phyloP scores from a whole-genome alignment of 2,329 filamentous ascomycete species.

The Colletotrichum sp. region DNA sequence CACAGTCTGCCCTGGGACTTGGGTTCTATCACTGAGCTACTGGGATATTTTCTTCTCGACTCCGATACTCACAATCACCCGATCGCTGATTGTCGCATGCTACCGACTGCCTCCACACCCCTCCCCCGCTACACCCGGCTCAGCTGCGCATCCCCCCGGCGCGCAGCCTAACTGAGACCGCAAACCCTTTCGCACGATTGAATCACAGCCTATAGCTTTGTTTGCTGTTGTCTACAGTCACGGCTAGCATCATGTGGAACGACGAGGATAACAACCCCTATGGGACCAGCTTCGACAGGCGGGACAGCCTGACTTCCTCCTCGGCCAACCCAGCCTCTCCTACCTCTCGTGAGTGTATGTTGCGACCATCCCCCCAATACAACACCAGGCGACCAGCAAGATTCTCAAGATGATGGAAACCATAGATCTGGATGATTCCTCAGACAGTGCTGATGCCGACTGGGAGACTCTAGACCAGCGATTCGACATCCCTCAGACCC shows the following conservation, averaged over 20 bases:
- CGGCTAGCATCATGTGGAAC: constrained; percentile 80
- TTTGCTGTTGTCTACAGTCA: neutral
- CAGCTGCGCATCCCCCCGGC: constrained; percentile 15
- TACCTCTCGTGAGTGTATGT: constrained; percentile 50
- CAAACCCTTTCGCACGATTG: constrained; percentile 8
- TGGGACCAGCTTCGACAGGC: constrained; percentile 85
- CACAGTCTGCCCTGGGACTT: neutral
- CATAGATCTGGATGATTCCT: constrained; percentile 38
- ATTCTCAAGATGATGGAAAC: constrained; percentile 40
- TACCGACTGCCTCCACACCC: constrained; percentile 3
- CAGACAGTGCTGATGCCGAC: constrained; percentile 46
- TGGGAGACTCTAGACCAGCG: constrained; percentile 56
- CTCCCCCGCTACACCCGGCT: constrained; percentile 20
- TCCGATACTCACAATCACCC: neutral
- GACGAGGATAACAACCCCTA: constrained; percentile 99
- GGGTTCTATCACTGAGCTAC: neutral
- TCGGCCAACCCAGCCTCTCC: constrained; percentile 70
- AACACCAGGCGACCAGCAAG: neutral
- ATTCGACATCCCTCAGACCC: constrained; percentile 74
- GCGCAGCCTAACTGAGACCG: constrained; percentile 17
- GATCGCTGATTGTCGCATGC: constrained; percentile 3
- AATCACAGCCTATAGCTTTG: constrained; percentile 1
- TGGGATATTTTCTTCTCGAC: neutral
- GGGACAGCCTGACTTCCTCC: constrained; percentile 78
- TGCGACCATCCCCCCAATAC: neutral